A percentile compares a stretch with the other conserved stretches of the same genome.
Evolutionary conservation across 2,329 filamentous ascomycete genomes (phyloP).

Genomic region (Grosmannia serpens): DNA sequence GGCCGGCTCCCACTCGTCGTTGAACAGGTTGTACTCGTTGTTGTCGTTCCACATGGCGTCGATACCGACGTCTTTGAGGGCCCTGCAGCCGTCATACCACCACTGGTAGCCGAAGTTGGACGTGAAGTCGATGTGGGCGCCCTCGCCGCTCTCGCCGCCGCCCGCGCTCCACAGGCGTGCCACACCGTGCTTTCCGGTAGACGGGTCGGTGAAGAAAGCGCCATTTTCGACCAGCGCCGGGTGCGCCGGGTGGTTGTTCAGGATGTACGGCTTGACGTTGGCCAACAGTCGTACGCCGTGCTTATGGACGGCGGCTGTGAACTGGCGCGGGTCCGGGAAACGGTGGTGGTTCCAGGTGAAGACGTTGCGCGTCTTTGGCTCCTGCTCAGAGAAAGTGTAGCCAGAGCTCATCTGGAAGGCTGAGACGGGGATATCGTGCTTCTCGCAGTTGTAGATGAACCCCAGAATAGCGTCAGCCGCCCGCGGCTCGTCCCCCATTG

Average conservation of each 20-base stretch:
- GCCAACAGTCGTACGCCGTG: conserved; percentile 56
- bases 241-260: conserved; percentile 57
- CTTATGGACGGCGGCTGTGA: conserved; percentile 48
- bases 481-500: conserved; percentile 35
- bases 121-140: conserved; percentile 64
- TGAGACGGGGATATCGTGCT: conserved; percentile 58
- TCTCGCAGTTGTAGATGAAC: conserved; percentile 48
- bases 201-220: conserved; percentile 52
- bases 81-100: conserved; percentile 59
- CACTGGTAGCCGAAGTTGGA: conserved; percentile 54
- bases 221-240: conserved; percentile 43
- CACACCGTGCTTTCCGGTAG: conserved; percentile 38
- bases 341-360: conserved; percentile 62
- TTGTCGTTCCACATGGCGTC: conserved; percentile 74
- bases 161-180: conserved; percentile 62
- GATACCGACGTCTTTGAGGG: conserved; percentile 50
- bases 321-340: conserved; percentile 56
- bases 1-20: conserved; percentile 54
- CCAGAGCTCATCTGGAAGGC: conserved; percentile 64
- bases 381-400: conserved; percentile 55
- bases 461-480: conserved; percentile 48
- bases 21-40: conserved; percentile 59
- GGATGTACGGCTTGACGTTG: conserved; percentile 63
- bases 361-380: conserved; percentile 58
- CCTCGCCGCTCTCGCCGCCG: conserved; percentile 57